These are phyloP conservation scores for Rubia balearica DNA, from an alignment of 305 asterid species.

Conservation along the genomic window DNA sequence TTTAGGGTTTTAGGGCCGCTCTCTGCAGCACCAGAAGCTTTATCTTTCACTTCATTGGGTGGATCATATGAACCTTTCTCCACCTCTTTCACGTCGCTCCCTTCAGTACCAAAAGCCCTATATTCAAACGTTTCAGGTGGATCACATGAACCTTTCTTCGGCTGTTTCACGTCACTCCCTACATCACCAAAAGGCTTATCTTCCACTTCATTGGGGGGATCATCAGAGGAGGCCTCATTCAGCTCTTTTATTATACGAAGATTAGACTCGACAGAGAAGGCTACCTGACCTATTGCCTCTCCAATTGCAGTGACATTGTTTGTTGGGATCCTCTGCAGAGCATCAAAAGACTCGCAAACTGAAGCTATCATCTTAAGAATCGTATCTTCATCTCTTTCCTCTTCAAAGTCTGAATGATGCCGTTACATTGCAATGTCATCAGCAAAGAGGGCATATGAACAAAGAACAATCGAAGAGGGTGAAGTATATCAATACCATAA, in stretches of 20 bases:
- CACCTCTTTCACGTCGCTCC: no score
- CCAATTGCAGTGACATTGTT: constrained; percentile 82
- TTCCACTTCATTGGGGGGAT: neutral
- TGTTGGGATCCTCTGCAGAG: constrained; percentile 72
- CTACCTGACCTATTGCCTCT: constrained; percentile 64
- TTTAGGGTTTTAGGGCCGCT: no score
- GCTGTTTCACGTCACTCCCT: no score
- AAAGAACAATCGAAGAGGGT: neutral
- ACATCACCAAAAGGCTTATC: neutral
- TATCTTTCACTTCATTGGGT: constrained; percentile 26
- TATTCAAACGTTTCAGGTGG: no score
- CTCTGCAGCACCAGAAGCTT: constrained; percentile 22
- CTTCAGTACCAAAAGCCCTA: constrained; percentile 54
- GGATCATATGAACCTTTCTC: constrained; percentile 6
- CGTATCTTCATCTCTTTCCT: constrained; percentile 34
- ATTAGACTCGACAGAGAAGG: constrained; percentile 70
- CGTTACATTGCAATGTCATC: neutral
- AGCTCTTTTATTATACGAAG: constrained; percentile 87
- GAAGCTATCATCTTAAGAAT: constrained; percentile 73
- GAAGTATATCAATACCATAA: constrained; percentile 35
- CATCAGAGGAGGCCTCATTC: constrained; percentile 8
- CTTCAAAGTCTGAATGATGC: constrained; percentile 37
- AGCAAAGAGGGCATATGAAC: neutral
- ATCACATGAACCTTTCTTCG: neutral
- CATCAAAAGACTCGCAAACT: constrained; percentile 85